Base-by-base conservation (phyloP, 225 moss, liverwort and hornwort genomes). In the Marchantia polymorpha region DNA sequence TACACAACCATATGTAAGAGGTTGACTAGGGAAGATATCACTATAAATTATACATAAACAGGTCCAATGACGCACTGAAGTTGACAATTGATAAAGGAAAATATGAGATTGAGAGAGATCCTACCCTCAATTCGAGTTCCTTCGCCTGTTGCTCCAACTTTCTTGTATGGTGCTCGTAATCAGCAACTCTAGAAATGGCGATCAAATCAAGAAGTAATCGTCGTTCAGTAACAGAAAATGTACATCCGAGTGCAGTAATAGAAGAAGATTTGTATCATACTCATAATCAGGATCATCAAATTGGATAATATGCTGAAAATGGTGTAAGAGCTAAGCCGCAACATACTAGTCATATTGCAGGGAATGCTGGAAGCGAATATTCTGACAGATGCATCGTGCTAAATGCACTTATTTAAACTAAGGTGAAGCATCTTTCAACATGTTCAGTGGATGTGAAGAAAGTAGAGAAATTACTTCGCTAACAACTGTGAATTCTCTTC, bases 401-500 rank as follows among this genome's bases (percentile, higher is more conserved):
- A 8, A 69, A 46, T 17, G 19, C 19, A 22, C 8, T 8, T 48
- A 20, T 22, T 9, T 39, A 39, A 39, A 39, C 39, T 39, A 5
- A 39, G 39, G 39, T 39, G 39, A 5, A 39, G 39, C 39, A 39
- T 39, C 39, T 39, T 39, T 39, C 39, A 39, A 2, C 39, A 39
- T 39, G 39, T 39, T 39, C 39, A 5, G 5, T 39, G 39, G 39
- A 39, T 39, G 5, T 39, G 25, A 29, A 12, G 6, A 13, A 26
- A 9, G 53, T 14, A 73, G 29, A 9, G 26, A 64, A 71, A 14
- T 0, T 72, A 75, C 75, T 46, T 17, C 31, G 75, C 56, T 46
- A 60, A 59, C 19, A 75, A 59, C 58, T 75, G 75, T 53, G 75
- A 59, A 22, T 75, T 75, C 39, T 75, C 75, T 59, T 75, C 75